These are phyloP conservation scores for Sergeia podlipaevii DNA, from an alignment of 208 protist species.

Conservation along the genomic window DNA sequence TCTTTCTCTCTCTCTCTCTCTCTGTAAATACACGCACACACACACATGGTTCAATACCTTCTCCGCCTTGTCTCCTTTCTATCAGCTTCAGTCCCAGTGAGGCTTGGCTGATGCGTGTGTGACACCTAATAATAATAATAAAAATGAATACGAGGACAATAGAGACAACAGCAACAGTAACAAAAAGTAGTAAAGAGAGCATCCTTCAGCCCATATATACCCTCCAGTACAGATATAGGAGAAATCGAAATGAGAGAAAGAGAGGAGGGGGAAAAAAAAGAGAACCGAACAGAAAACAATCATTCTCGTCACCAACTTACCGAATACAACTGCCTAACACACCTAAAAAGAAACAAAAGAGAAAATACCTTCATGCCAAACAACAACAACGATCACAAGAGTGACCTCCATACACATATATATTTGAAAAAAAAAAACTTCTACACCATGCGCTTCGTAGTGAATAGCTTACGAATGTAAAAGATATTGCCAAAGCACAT, in stretches of 20 bases:
- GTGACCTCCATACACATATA: neutral
- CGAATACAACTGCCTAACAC: too few relatives aligned
- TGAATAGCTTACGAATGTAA: slow-evolving; percentile 74
- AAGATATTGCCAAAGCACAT: slow-evolving; percentile 76
- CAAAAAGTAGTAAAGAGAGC: slow-evolving; percentile 6
- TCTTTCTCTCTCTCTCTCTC: too few relatives aligned
- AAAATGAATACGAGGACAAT: slow-evolving; percentile 1
- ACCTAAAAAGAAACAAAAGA: neutral
- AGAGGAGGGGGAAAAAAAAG: neutral
- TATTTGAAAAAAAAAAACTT: neutral
- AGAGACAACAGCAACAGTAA: slow-evolving; percentile 2
- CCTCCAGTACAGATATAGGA: neutral
- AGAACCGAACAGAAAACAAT: slow-evolving; percentile 14
- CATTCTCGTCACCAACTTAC: too few relatives aligned
- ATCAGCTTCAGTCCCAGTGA: too few relatives aligned
- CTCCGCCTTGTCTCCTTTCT: too few relatives aligned
- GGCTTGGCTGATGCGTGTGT: too few relatives aligned
- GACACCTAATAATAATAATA: too few relatives aligned
- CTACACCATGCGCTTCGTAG: slow-evolving; percentile 73
- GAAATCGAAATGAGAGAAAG: neutral
- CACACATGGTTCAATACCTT: too few relatives aligned
- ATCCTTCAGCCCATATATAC: too few relatives aligned
- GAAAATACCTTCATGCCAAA: too few relatives aligned
- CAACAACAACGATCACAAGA: neutral
- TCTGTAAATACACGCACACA: too few relatives aligned